Conservation (phyloP, 2,329 filamentous ascomycete genomes). For the Knoxdaviesia proteae region DNA sequence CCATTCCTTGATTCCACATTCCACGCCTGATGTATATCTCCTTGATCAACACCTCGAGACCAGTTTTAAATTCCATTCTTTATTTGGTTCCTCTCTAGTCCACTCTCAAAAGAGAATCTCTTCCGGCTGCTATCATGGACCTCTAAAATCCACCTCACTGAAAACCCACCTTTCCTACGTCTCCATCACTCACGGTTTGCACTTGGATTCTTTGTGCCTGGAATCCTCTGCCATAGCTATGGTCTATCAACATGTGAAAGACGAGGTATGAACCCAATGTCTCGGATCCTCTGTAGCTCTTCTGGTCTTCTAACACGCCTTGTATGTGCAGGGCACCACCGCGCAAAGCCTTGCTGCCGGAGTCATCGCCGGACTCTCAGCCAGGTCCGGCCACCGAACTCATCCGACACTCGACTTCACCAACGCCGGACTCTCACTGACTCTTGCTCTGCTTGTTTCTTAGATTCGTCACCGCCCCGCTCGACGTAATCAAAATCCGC, state of each 20-base stretch:
- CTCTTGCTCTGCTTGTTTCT: not conserved
- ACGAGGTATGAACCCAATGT: constrained; percentile 3
- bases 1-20: too few species aligned
- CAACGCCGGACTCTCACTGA: not conserved
- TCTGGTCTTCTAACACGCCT: not conserved
- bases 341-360: constrained; percentile 35
- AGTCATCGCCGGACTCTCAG: constrained; percentile 60
- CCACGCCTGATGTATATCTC: too few species aligned
- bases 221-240: not conserved
- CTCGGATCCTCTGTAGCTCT: not conserved
- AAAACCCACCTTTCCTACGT: too few species aligned
- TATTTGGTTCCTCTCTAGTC: too few species aligned
- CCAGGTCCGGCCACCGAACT: constrained; percentile 36
- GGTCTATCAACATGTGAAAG: constrained; percentile 4
- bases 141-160: too few species aligned
- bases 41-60: too few species aligned
- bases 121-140: too few species aligned
- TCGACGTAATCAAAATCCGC: constrained; percentile 96
- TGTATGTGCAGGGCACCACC: constrained; percentile 24
- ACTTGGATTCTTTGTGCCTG: not conserved
- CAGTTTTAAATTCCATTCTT: too few species aligned
- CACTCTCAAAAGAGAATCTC: too few species aligned
- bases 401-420: not conserved
- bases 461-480: constrained; percentile 80
- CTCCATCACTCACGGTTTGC: too few species aligned